A percentile compares a stretch with the other conserved stretches of the same genome.
phyloP scores from a whole-genome alignment of 139 green algal species.

The Chlorella ohadii region DNA sequence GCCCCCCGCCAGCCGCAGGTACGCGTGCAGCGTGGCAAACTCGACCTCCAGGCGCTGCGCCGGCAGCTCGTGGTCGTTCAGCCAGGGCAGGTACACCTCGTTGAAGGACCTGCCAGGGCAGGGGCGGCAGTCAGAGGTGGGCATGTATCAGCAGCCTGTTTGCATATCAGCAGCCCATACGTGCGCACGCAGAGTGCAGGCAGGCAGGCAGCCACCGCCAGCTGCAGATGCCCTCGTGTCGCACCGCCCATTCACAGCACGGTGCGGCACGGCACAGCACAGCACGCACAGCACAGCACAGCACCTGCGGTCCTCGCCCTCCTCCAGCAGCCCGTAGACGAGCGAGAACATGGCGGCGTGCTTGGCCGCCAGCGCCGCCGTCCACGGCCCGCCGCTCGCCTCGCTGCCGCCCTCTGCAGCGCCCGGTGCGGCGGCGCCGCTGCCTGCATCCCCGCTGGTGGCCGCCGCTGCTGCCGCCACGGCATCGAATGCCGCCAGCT shows the following conservation, averaged over 20 bases:
- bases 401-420: neutral
- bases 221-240: too few species aligned
- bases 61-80: constrained; percentile 34
- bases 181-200: too few species aligned
- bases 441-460: neutral
- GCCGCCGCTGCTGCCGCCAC: neutral
- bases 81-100: constrained; percentile 39
- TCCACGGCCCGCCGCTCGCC: neutral
- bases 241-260: too few species aligned
- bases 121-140: too few species aligned
- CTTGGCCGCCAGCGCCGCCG: neutral
- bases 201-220: too few species aligned
- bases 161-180: too few species aligned
- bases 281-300: neutral
- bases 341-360: constrained; percentile 41
- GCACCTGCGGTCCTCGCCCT: constrained; percentile 32
- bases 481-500: constrained; percentile 1
- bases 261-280: too few species aligned
- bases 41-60: constrained; percentile 25
- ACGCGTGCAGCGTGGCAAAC: constrained; percentile 34
- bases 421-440: neutral
- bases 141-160: too few species aligned
- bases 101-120: constrained; percentile 31
- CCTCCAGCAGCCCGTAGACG: constrained; percentile 29
- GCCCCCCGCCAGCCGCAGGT: constrained; percentile 13